Base-by-base conservation (phyloP, 192 early-diverging fungal species). In the Glomus cerebriforme region DNA sequence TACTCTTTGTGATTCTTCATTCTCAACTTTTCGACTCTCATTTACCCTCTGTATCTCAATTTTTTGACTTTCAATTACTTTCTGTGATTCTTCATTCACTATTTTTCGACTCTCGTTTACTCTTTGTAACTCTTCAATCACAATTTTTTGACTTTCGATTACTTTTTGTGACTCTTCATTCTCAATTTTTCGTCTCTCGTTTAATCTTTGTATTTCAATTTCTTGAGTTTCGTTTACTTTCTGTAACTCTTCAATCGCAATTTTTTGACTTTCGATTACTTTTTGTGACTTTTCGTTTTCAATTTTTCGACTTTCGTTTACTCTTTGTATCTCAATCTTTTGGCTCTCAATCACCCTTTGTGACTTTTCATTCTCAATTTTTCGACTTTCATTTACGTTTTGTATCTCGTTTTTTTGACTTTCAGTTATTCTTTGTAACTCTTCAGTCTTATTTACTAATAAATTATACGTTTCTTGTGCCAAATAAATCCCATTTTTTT, bases 401-500 rank as follows among this genome's bases (percentile, higher is more conserved):
- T 81, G 72, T 64, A 60, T 32, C 82, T 80, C 34, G 59, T 79
- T 75, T 69, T 82, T 79, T 84, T 82, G 79, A 68, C 84, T 83
- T 58, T 87, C 82, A 0, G 75, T 35, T n/a, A 76, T 81, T 43
- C 86, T 85, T 80, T 89, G 90, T 37, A 81, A 70, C 7, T 82
- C 68, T 58, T 87, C 82, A 59, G 54, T 86, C 62, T 92, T 91
- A 31, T 85, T 83, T 5, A 87, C 54, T n/a, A 92, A 64, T 0
- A 74, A 63, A 15, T 89, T 82, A 78, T 91, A 93, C 22, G 87
- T 89, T 75, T 96, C 89, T 13, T 80, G 81, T 0, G 93, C 85
- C 66, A 97, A 81, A 71, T 87, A 97, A 63, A 97, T 90, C 0
- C 97, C 97, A 60, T 92, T 92, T 72, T 92, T 93, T 7, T 96